Conservation (phyloP, 2,329 filamentous ascomycete species). For the Colletotrichum lupini region DNA sequence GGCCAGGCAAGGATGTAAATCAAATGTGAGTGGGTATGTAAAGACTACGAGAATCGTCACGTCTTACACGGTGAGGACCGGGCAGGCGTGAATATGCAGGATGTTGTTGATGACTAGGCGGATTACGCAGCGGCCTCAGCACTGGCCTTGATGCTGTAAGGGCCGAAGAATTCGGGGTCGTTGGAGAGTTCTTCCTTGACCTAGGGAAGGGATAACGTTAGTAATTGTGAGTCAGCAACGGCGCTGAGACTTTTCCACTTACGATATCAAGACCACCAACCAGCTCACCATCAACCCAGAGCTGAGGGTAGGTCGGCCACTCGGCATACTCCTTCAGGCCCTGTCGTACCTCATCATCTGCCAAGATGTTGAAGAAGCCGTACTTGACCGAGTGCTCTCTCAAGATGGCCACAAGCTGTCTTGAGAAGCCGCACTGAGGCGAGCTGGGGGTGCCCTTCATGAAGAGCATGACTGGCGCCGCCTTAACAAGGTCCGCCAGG, state of each 20-base stretch:
- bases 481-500: slow-evolving; percentile 87
- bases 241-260: slow-evolving; percentile 52
- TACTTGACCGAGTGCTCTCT: slow-evolving; percentile 94
- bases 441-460: slow-evolving; percentile 95
- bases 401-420: slow-evolving; percentile 87
- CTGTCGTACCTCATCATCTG: slow-evolving; percentile 96
- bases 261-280: slow-evolving; percentile 97
- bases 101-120: neutral
- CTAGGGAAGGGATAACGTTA: slow-evolving; percentile 55
- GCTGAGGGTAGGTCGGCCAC: slow-evolving; percentile 97
- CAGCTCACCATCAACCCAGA: slow-evolving; percentile 91
- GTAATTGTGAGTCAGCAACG: neutral
- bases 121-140: slow-evolving; percentile 49
- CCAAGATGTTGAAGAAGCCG: slow-evolving; percentile 98
- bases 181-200: slow-evolving; percentile 93
- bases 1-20: neutral
- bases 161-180: slow-evolving; percentile 83
- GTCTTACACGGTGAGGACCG: neutral
- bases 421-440: slow-evolving; percentile 92
- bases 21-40: slow-evolving; percentile 7
- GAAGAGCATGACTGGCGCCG: slow-evolving; percentile 97
- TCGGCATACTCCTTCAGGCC: slow-evolving; percentile 98
- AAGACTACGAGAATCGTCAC: slow-evolving; percentile 6
- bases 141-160: slow-evolving; percentile 69
- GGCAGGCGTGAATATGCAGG: neutral